Base-by-base conservation (phyloP, 2,329 filamentous ascomycete species). In the Botrytis fragariae region DNA sequence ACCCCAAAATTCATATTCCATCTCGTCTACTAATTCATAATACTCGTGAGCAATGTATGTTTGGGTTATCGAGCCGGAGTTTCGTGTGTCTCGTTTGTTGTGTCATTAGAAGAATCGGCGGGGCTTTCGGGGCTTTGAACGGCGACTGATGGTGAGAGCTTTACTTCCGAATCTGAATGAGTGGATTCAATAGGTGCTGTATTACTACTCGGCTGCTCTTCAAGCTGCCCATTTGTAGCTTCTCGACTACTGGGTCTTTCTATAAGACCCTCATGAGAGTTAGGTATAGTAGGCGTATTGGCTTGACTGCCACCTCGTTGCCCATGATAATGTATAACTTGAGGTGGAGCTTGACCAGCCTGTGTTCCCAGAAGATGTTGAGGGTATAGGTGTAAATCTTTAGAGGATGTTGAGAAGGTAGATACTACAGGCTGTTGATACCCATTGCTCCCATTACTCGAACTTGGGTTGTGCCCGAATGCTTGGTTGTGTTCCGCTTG, bases 391-490 rank as follows among this genome's bases (percentile, higher is more conserved):
- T 92, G 88, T 45, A 92, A 83, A 79, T 92, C 90, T 80, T 90
- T 90, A 82, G 89, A 91, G 16, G 90, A 92, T 2, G 90, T 92
- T 51, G 90, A 92, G 78, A 92, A 92, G 35, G 89, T 90, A 62
- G 90, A 92, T 61, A 92, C 87, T 35, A 91, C 84, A 8, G 90
- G 90, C 79, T 91, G 89, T 79, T 90, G 89, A 78, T 91, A 91
- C n/a, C 89, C 89, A 80, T 91, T 91, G 60, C 82, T 82, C 70
- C 84, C 79, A 73, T 82, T 82, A 75, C 81, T 84, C 57, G 80
- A 76, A 44, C 79, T 84, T 64, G 86, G 84, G 63, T 83, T 83
- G 74, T 88, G 86, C 64, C 85, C 85, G 76, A 84, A 84, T 71
- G 81, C 79, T 69, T 79, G 78, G n/a, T 73, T 81, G 77, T 88